phyloP scores from a whole-genome alignment of 129 eudicot species.

The Lactuca saligna region DNA sequence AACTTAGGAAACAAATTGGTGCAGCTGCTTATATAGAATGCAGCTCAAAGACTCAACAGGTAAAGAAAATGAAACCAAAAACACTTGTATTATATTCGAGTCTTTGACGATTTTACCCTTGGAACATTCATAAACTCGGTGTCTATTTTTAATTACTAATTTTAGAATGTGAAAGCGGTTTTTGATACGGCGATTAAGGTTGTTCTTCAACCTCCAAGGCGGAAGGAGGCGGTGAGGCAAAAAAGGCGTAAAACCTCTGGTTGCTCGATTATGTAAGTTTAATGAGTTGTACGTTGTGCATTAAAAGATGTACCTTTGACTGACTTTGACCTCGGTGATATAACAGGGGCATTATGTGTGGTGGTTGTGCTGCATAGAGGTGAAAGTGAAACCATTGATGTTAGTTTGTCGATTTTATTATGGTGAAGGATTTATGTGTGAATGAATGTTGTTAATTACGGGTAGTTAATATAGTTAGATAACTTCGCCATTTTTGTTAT shows the following conservation, averaged over 20 bases:
- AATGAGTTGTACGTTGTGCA: not conserved
- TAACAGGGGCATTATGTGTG: slow-evolving; percentile 36
- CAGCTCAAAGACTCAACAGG: slow-evolving; percentile 88
- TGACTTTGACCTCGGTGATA: not conserved
- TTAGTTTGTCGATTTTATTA: slow-evolving; percentile 20
- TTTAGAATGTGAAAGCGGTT: slow-evolving; percentile 94
- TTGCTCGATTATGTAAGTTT: slow-evolving; percentile 86
- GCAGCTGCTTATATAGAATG: slow-evolving; percentile 85
- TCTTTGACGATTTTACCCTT: not conserved
- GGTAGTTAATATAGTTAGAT: slow-evolving; percentile 22
- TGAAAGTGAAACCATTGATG: slow-evolving; percentile 8
- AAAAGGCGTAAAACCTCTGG: slow-evolving; percentile 64
- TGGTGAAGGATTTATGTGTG: slow-evolving; percentile 27
- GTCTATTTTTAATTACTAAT: not conserved
- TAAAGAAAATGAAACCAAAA: slow-evolving; percentile 13
- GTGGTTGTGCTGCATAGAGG: slow-evolving; percentile 33
- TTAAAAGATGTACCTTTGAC: slow-evolving; percentile 1
- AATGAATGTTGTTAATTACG: slow-evolving; percentile 32
- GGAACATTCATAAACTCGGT: not conserved
- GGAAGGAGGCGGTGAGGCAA: slow-evolving; percentile 69
- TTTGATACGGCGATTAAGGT: slow-evolving; percentile 97
- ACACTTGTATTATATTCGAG: no score
- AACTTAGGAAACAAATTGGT: slow-evolving; percentile 73
- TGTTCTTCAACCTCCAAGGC: slow-evolving; percentile 96
- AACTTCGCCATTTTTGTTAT: slow-evolving; percentile 2